Percentiles rank a stretch among this genome's conserved stretches.
Conservation (phyloP, 106 monocot species). For the Posidonia australis region DNA sequence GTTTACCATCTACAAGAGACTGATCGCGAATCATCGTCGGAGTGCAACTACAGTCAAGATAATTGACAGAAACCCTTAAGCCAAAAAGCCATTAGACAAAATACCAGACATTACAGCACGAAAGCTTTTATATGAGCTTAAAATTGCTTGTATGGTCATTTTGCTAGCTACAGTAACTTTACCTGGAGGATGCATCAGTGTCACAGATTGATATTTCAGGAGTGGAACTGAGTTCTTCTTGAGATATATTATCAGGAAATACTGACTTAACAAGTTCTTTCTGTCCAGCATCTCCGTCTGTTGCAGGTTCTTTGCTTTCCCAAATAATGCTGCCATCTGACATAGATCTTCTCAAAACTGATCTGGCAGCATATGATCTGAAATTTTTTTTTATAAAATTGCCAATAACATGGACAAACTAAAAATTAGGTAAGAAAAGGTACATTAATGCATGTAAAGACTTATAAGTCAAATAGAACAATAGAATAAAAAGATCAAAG, state of each 20-base stretch:
- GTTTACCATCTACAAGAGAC: constrained; percentile 31
- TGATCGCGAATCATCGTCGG: constrained; percentile 24
- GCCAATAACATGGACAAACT: too few relatives aligned
- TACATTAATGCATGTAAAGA: too few relatives aligned
- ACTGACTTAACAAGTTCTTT: constrained; percentile 10
- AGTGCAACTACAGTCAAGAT: constrained; percentile 35
- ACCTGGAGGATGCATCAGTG: constrained; percentile 25
- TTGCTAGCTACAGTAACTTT: constrained; percentile 27
- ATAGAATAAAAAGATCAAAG: too few relatives aligned
- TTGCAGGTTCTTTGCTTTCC: constrained; percentile 28
- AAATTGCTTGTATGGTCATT: neutral
- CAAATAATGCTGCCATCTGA: constrained; percentile 75
- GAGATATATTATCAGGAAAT: constrained; percentile 16
- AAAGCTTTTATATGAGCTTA: neutral
- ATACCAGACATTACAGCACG: neutral
- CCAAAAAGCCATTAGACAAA: neutral
- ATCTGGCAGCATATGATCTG: constrained; percentile 30
- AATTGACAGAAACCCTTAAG: neutral
- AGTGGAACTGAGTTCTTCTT: constrained; percentile 21
- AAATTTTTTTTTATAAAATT: neutral
- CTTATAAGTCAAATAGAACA: too few relatives aligned
- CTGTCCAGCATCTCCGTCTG: constrained; percentile 18
- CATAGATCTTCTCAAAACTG: constrained; percentile 61
- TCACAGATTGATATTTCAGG: constrained; percentile 45
- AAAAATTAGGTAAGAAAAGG: too few relatives aligned